Percentiles rank a stretch among this genome's conserved stretches.
These are phyloP conservation scores for Scheffersomyces lignicola DNA, from an alignment of 1,139 yeast genomes.

Conservation along the genomic window DNA sequence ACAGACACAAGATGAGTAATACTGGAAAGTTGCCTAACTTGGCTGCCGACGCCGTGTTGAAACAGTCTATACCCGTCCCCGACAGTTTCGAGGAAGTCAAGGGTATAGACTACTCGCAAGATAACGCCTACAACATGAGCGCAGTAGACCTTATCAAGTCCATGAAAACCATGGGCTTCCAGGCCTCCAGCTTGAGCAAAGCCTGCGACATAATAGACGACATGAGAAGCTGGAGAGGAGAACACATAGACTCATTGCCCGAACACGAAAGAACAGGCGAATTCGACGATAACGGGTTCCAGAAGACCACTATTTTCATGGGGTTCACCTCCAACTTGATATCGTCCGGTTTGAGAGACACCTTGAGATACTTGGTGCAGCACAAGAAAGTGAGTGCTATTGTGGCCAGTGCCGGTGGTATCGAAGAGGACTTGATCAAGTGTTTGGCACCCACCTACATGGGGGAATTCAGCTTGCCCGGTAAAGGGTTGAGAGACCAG, in stretches of 20 bases:
- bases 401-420: constrained; percentile 96
- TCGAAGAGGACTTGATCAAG: constrained; percentile 95
- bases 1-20: constrained; percentile 8
- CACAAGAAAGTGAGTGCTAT: constrained; percentile 93
- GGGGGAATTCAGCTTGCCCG: constrained; percentile 86
- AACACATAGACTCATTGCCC: constrained; percentile 59
- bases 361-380: constrained; percentile 84
- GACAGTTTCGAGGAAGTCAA: constrained; percentile 71
- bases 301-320: constrained; percentile 85
- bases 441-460: constrained; percentile 93
- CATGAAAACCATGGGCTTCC: constrained; percentile 98
- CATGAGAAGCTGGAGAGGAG: constrained; percentile 93
- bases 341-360: constrained; percentile 91
- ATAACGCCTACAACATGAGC: constrained; percentile 64
- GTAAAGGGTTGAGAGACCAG: constrained; percentile 80
- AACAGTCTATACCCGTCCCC: constrained; percentile 84
- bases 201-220: constrained; percentile 91
- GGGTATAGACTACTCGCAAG: constrained; percentile 86
- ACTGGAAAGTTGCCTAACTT: constrained; percentile 49
- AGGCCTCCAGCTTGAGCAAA: constrained; percentile 79
- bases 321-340: constrained; percentile 98
- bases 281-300: constrained; percentile 78
- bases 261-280: constrained; percentile 73
- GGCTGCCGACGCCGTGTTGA: constrained; percentile 86
- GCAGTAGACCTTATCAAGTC: constrained; percentile 77